Evolutionary conservation across 2,329 filamentous ascomycete species (phyloP), one percentile per base, ranked within the genome.

Genomic region (Pleurostoma richardsiae): DNA sequence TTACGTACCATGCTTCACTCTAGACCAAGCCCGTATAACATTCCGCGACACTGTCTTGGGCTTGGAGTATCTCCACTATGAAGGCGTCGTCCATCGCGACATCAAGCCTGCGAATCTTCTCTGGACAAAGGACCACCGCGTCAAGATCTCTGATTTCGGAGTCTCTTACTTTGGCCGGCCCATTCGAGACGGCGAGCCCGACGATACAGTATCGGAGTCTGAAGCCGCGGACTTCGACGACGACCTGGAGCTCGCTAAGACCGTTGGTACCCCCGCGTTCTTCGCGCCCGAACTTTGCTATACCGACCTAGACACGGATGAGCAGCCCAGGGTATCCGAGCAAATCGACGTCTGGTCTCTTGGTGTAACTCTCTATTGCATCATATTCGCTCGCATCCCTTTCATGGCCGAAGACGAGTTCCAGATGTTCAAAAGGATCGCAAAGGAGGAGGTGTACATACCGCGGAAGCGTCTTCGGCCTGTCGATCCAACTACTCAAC

Each of bases 131-230:
- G 86, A 90, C 53, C 84, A 91, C 56, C 83, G 86, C 10, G 89
- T 96, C 60, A 99, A 99, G 73, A 99, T 99, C 50, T 97, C 94
- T 4, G 94, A 99, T 61, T 99, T 99, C 70, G 94, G 94, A 30
- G 94, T 99, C 2, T 99, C 94, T 1, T 99, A 97, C 65, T 89
- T 99, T 52, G 94, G 94, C 29, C 83, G 90, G 43, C 90, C 90
- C 2, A 87, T 91, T 48, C 80, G 88, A 38, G 89, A 95, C 41
- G 88, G 87, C 45, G 89, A 95, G 57, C 79, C 83, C 36, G 85
- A 89, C 49, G 86, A 90, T 67, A 84, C 70, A 50, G 83, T 73
- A 19, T 86, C 86, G 4, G 88, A 95, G 61, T 88, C 85, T 1
- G 91, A 96, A 63, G 87, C 88, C 8, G 83, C 82, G 39, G 89